Evolutionary conservation across 2,329 filamentous ascomycete species (phyloP), one percentile per base, ranked within the genome.

Genomic region (Cordyceps pruinosa): DNA sequence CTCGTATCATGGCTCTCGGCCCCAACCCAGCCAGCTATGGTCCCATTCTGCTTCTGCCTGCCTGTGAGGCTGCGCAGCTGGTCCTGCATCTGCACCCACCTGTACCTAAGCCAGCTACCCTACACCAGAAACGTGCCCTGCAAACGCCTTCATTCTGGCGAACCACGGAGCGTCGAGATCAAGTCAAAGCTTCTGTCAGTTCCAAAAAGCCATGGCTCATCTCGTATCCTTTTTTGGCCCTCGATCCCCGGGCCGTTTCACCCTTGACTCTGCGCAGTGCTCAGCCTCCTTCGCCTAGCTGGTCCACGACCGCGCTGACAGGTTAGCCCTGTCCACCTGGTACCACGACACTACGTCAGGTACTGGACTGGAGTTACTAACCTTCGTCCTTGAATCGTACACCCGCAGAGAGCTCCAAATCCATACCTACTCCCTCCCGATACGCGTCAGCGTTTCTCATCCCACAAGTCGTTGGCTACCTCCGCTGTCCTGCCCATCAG

Each of bases 341-440:
- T 42, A 21, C 39, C 39, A 46, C 51, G 23, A 46, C 28, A 54
- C 41, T 54, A 54, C 51, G 41, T 54, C 41, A 54, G 41, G 30
- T 46, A 52, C n/a, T n/a, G n/a, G n/a, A n/a, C n/a, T 32, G 28
- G 5, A 32, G 28, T 5, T 32, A 32, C 6, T 32, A 32, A 32
- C 51, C 41, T 23, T 46, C 51, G n/a, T 8, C 30, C 21, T 45
- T 19, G 51, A 44, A 44, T 44, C 50, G 39, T 15, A 13, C 13
- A 28, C 32, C 51, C 15, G 30, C 4, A n/a, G 30, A 54, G 30
- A 54, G 41, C 51, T 45, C 41, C 41, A 46, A 46, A 39, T 13
- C 28, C 39, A 32, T 15, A n/a, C n/a, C n/a, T n/a, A n/a, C n/a
- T n/a, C n/a, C n/a, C n/a, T n/a, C n/a, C n/a, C n/a, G n/a, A 17